These are phyloP conservation scores for Talaromyces islandicus DNA, from an alignment of 2,329 filamentous ascomycete species.

Conservation along the genomic window DNA sequence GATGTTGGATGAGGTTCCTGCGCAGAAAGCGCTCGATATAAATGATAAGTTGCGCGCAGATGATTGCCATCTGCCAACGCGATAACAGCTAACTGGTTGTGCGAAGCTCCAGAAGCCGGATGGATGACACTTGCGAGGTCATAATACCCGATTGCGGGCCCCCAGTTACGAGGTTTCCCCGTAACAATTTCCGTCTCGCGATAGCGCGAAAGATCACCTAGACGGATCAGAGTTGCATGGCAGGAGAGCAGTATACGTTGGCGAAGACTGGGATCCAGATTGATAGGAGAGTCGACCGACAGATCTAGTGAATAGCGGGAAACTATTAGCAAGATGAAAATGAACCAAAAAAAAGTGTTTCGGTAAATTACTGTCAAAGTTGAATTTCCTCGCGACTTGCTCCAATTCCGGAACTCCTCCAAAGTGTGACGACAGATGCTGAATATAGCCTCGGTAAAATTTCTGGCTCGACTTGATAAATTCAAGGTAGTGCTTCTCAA, in stretches of 20 bases:
- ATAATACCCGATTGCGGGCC: conserved; percentile 78
- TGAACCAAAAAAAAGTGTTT: neutral
- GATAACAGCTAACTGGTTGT: conserved; percentile 88
- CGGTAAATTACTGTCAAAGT: conserved; percentile 38
- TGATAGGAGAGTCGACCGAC: conserved; percentile 39
- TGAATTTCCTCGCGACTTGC: conserved; percentile 49
- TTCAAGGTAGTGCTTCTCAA: conserved; percentile 72
- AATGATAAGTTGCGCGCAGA: conserved; percentile 79
- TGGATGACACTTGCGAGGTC: conserved; percentile 71
- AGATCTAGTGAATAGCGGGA: conserved; percentile 37
- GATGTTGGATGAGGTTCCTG: conserved; percentile 70
- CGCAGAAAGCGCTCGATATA: conserved; percentile 76
- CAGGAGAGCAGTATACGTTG: conserved; percentile 65
- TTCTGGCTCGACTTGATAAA: conserved; percentile 84
- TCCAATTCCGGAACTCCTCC: conserved; percentile 53
- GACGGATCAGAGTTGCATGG: conserved; percentile 74
- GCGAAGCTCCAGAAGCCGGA: conserved; percentile 71
- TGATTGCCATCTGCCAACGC: conserved; percentile 70
- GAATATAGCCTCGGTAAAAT: conserved; percentile 83
- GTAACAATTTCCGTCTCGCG: conserved; percentile 65
- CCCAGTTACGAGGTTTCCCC: conserved; percentile 66
- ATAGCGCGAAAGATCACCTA: conserved; percentile 88
- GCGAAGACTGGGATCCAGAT: conserved; percentile 47
- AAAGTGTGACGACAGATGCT: conserved; percentile 61
- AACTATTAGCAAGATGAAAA: conserved; percentile 3